A percentile compares a stretch with the other conserved stretches of the same genome.
Evolutionary conservation across 768 basidiomycete genomes (phyloP).

Genomic region (Boletus sp.): DNA sequence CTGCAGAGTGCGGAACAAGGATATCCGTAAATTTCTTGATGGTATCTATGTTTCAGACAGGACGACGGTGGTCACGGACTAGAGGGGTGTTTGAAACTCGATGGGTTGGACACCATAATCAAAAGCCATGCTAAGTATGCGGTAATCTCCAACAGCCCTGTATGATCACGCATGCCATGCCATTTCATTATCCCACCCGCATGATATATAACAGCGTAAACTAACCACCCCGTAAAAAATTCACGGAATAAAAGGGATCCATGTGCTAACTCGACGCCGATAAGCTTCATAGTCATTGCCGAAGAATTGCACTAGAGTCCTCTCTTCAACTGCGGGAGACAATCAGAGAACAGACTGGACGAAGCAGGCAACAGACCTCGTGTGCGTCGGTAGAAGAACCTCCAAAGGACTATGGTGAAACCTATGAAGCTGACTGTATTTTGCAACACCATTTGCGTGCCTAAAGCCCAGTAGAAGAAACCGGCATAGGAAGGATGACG

Average conservation of each 20-base stretch:
- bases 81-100: conserved; percentile 11
- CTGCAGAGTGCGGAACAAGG: conserved; percentile 98
- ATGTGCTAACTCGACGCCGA: conserved; percentile 72
- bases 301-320: conserved; percentile 78
- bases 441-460: conserved; percentile 88
- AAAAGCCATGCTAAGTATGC: conserved; percentile 20
- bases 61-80: conserved; percentile 54
- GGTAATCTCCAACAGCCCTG: conserved; percentile 19
- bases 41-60: conserved; percentile 89
- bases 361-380: conserved; percentile 51
- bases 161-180: conserved; percentile 29
- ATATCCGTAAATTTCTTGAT: conserved; percentile 98
- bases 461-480: conserved; percentile 97
- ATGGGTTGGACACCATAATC: conserved; percentile 11
- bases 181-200: conserved; percentile 5
- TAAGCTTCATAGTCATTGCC: conserved; percentile 84
- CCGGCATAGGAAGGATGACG: conserved; percentile 97
- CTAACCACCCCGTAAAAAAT: background rate
- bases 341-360: background rate
- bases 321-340: conserved; percentile 68
- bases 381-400: conserved; percentile 83
- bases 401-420: conserved; percentile 70
- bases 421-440: conserved; percentile 72
- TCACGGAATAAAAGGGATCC: conserved; percentile 81
- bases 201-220: background rate